These are phyloP conservation scores for Chrysoporthe puriensis DNA, from an alignment of 2,329 filamentous ascomycete species.

Conservation along the genomic window DNA sequence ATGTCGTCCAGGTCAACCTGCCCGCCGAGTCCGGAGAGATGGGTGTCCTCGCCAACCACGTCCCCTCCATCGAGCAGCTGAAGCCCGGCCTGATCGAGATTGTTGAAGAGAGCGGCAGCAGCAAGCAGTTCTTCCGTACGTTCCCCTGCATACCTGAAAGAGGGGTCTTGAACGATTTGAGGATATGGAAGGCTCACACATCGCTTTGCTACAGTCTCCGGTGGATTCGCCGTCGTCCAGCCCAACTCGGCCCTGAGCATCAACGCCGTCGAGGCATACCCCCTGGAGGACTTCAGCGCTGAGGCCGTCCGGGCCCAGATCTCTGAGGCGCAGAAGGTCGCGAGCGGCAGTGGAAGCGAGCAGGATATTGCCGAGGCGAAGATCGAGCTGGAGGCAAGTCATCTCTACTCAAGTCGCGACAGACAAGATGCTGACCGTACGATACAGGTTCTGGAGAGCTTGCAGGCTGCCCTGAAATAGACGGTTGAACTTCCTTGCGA, in stretches of 20 bases:
- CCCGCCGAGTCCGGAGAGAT: conserved; percentile 98
- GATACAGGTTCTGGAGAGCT: conserved; percentile 75
- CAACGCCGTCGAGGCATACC: conserved; percentile 95
- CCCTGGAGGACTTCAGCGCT: conserved; percentile 93
- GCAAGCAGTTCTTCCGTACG: conserved; percentile 99
- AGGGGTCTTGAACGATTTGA: not conserved
- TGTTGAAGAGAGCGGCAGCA: conserved; percentile 84
- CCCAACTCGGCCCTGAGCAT: conserved; percentile 94
- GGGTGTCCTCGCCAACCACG: conserved; percentile 99
- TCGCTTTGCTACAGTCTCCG: conserved; percentile 69
- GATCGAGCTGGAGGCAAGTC: conserved; percentile 91
- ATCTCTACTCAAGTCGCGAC: not conserved
- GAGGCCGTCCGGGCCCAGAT: conserved; percentile 90
- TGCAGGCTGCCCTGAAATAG: conserved; percentile 82
- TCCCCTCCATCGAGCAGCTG: conserved; percentile 97
- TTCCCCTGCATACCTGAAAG: conserved; percentile 34
- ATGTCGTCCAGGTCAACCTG: conserved; percentile 95
- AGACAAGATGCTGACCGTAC: conserved; percentile 41
- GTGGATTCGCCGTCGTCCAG: conserved; percentile 96
- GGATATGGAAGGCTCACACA: conserved; percentile 17
- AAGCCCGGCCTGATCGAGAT: conserved; percentile 96
- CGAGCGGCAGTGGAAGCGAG: conserved; percentile 87
- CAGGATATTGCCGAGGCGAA: conserved; percentile 98
- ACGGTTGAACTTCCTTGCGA: conserved; percentile 38
- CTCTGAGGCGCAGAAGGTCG: conserved; percentile 93